A percentile compares a stretch with the other conserved stretches of the same genome.
Evolutionary conservation across 2,329 filamentous ascomycete species (phyloP).

Genomic region (Aspergillus nomiae): DNA sequence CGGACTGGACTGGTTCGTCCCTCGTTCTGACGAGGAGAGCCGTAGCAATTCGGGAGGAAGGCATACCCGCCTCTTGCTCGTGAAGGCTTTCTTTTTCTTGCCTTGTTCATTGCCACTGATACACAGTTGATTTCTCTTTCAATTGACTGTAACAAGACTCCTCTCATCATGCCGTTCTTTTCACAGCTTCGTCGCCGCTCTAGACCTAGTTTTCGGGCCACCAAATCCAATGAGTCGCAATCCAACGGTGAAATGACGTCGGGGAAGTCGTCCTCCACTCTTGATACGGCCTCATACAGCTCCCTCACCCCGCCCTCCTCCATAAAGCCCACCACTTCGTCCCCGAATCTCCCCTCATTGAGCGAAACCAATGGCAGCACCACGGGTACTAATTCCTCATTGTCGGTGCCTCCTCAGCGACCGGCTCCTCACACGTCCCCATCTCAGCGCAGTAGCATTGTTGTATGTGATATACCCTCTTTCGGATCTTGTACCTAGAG

Average conservation of each 20-base stretch:
- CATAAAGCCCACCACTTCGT: constrained; percentile 65
- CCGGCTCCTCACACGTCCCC: constrained; percentile 45
- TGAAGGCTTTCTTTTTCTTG: constrained; percentile 2
- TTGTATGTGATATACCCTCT: constrained; percentile 35
- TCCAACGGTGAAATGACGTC: constrained; percentile 61
- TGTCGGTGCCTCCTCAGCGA: constrained; percentile 49
- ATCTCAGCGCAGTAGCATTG: constrained; percentile 46
- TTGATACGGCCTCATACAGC: constrained; percentile 61
- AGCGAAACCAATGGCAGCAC: constrained; percentile 54
- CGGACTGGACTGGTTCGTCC: constrained; percentile 5
- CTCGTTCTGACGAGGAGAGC: not conserved
- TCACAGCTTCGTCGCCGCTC: constrained; percentile 77
- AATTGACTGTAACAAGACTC: not conserved
- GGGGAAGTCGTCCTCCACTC: constrained; percentile 64
- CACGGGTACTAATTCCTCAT: constrained; percentile 27
- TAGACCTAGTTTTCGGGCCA: constrained; percentile 70
- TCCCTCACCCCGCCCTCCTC: constrained; percentile 76
- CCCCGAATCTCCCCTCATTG: constrained; percentile 58
- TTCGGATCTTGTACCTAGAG: constrained; percentile 3
- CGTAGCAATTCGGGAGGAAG: not conserved
- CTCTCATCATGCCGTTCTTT: constrained; percentile 61
- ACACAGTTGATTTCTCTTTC: not conserved
- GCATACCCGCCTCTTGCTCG: not conserved
- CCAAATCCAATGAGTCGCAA: constrained; percentile 46
- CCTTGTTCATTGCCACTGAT: not conserved